phyloP scores from a whole-genome alignment of 2,329 filamentous ascomycete species.

The Fusarium vanettenii region DNA sequence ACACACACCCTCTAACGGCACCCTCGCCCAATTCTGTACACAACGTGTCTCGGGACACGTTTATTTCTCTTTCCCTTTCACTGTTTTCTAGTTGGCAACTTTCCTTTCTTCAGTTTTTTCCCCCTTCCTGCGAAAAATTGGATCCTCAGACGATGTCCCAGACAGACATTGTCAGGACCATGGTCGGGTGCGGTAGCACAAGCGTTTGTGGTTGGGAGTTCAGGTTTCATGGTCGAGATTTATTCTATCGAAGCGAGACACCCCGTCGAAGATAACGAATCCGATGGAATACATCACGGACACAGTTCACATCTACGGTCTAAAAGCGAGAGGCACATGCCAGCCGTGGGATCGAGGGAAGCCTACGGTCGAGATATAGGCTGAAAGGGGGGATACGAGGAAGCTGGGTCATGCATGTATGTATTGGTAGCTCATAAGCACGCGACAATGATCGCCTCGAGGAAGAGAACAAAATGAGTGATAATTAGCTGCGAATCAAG shows the following conservation, averaged over 20 bases:
- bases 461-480: constrained; percentile 24
- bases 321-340: constrained; percentile 29
- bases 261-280: constrained; percentile 13
- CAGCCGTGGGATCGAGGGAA: constrained; percentile 14
- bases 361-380: constrained; percentile 6
- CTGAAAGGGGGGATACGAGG: constrained; percentile 9
- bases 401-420: constrained; percentile 10
- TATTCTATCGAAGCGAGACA: constrained; percentile 25
- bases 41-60: constrained; percentile 11
- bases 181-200: constrained; percentile 37
- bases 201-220: constrained; percentile 45
- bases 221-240: constrained; percentile 32
- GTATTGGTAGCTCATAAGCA: constrained; percentile 32
- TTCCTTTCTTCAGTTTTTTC: constrained; percentile 31
- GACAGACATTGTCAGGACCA: constrained; percentile 26
- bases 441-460: constrained; percentile 13
- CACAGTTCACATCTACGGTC: constrained; percentile 25
- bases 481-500: constrained; percentile 10
- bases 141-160: constrained; percentile 35
- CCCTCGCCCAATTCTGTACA: constrained; percentile 12
- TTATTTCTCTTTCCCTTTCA: constrained; percentile 22
- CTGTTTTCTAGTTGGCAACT: constrained; percentile 27
- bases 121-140: constrained; percentile 33
- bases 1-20: not conserved
- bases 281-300: constrained; percentile 17